These are phyloP conservation scores for Gentiana macrophylla DNA, from an alignment of 257 asterid species.

Conservation along the genomic window DNA sequence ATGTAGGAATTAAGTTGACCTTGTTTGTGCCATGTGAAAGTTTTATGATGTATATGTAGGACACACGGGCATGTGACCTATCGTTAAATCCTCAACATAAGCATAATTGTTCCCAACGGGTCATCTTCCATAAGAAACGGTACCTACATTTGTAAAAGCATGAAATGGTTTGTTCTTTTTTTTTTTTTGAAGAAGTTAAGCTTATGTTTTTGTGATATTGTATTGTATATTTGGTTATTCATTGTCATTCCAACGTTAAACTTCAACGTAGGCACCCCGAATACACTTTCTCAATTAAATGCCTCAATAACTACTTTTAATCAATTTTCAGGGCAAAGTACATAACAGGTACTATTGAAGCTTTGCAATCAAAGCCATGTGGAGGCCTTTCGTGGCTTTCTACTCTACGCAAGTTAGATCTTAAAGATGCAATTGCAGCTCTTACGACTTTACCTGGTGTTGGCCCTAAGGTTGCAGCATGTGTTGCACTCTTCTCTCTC, in stretches of 20 bases:
- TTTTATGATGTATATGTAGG: too few species aligned
- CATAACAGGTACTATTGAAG: slow-evolving; percentile 71
- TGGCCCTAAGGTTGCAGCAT: slow-evolving; percentile 99
- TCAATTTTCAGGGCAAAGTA: slow-evolving; percentile 70
- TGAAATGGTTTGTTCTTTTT: too few species aligned
- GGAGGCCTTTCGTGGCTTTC: slow-evolving; percentile 89
- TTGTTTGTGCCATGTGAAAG: too few species aligned
- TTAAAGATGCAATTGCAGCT: slow-evolving; percentile 53
- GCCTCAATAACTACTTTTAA: too few species aligned
- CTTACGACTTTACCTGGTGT: slow-evolving; percentile 82
- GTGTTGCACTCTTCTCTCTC: slow-evolving; percentile 84
- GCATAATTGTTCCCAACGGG: too few species aligned
- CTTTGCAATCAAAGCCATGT: slow-evolving; percentile 63
- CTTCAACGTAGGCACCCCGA: too few species aligned
- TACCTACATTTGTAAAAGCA: not conserved
- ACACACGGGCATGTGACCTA: too few species aligned
- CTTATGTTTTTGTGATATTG: not conserved
- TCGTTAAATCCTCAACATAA: too few species aligned
- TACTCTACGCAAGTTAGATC: slow-evolving; percentile 63
- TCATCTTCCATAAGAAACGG: too few species aligned
- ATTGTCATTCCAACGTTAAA: too few species aligned
- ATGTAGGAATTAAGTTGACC: too few species aligned
- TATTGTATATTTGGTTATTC: not conserved
- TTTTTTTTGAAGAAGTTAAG: not conserved
- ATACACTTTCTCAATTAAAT: too few species aligned